Base-by-base conservation (phyloP, 257 asterid species). In the Rauvolfia tetraphylla region DNA sequence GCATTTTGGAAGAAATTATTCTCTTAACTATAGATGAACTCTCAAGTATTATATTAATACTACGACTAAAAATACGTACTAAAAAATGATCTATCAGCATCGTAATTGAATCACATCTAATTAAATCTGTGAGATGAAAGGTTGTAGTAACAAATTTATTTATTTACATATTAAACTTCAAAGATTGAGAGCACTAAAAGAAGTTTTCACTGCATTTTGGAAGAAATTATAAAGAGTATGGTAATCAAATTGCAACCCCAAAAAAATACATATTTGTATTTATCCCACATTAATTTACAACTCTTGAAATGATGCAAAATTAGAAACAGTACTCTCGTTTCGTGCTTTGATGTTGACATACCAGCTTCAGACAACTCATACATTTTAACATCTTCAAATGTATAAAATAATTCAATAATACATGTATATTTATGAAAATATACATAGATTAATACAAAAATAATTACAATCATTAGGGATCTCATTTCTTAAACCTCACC, bases 361-460 rank as follows among this genome's bases (percentile, higher is more conserved):
- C 80, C 83, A 86, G 82, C 88, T 39, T 74, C 74, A 84, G 84
- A 86, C 86, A 83, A 85, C 88, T 81, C 84, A 75, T 63, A 74
- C 79, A 41, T 73, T 20, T 71, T 58, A 54, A 61, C 57, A 68
- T 81, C 17, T 48, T 71, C 39, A 31, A 73, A 56, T 57, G 67
- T 70, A 67, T 78, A 25, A 34, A 36, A 76, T 62, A 71, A 57
- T 79, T 6, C 5, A 8, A 3, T 65, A 34, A 17, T 34, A 31
- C 3, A 62, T 14, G 14, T 46, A 4, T 4, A 46, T 46, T 46
- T 46, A 46, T 4, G 1, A 1, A 46, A 11, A 46, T 46, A 46
- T 31, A 31, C 1, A 31, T 62, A 62, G 22, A 63, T 62, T 13
- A 5, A 63, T 3, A 66, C 39, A 36, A 0, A 33, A 42, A 33